Evolutionary conservation across 148 eudicot genomes (phyloP).

Genomic region (Rheum nobile): DNA sequence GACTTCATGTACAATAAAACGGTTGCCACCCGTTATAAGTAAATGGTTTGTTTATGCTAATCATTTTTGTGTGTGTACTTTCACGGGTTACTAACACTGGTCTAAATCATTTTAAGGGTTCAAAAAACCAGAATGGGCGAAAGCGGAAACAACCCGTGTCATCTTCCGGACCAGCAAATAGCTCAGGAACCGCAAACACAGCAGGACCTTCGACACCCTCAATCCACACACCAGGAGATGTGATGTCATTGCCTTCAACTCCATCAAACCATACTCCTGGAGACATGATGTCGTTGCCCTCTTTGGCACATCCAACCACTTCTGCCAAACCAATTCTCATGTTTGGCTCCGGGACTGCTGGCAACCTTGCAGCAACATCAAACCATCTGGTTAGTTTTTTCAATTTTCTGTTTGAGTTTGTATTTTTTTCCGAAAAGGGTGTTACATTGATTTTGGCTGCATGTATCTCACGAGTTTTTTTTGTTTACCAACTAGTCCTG

Average conservation of each 20-base stretch:
- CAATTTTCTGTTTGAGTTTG: not conserved
- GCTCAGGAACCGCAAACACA: slow-evolving; percentile 96
- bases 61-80: not conserved
- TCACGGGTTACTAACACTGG: slow-evolving; percentile 19
- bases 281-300: slow-evolving; percentile 45
- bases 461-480: not conserved
- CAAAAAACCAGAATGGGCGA: slow-evolving; percentile 74
- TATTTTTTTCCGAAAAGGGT: too few species aligned
- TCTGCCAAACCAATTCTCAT: slow-evolving; percentile 63
- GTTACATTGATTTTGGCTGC: not conserved
- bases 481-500: too few species aligned
- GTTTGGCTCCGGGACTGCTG: slow-evolving; percentile 57
- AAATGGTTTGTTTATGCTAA: not conserved
- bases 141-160: slow-evolving; percentile 89
- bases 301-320: slow-evolving; percentile 38
- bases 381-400: slow-evolving; percentile 57
- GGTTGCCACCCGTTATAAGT: not conserved
- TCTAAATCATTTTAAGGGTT: slow-evolving; percentile 36
- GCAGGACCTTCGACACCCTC: slow-evolving; percentile 97
- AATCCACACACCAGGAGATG: slow-evolving; percentile 90
- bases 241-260: slow-evolving; percentile 62
- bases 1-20: not conserved
- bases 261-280: slow-evolving; percentile 11
- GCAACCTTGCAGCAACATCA: slow-evolving; percentile 60
- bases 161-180: slow-evolving; percentile 93